These are phyloP conservation scores for Eremochloa ophiuroides DNA, from an alignment of 176 grass and related monocot species.

Conservation along the genomic window DNA sequence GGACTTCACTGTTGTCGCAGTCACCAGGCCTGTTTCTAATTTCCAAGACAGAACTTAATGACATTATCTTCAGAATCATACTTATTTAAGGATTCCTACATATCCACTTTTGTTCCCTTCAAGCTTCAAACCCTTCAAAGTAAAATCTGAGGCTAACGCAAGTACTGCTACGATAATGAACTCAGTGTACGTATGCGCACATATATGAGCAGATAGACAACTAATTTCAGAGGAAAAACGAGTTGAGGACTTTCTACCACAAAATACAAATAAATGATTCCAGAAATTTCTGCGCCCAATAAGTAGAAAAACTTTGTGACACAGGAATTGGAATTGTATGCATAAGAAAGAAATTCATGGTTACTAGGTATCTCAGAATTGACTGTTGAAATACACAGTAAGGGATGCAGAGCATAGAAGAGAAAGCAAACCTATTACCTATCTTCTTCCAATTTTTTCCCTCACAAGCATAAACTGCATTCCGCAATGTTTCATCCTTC, in stretches of 20 bases:
- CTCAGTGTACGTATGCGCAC: neutral
- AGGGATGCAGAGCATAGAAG: slow-evolving; percentile 12
- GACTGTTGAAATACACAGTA: neutral
- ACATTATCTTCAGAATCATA: neutral
- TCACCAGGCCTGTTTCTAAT: slow-evolving; percentile 1
- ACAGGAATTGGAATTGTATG: neutral
- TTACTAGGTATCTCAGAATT: slow-evolving; percentile 20
- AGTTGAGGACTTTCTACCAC: neutral
- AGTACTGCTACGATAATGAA: neutral
- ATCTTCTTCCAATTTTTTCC: slow-evolving; percentile 96
- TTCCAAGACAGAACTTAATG: slow-evolving; percentile 1
- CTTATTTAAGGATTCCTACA: neutral
- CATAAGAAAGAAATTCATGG: slow-evolving; percentile 1
- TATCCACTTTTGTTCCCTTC: neutral
- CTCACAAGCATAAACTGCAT: slow-evolving; percentile 65
- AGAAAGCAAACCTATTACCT: slow-evolving; percentile 73
- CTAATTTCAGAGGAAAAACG: neutral
- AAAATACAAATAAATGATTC: neutral
- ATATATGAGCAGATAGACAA: neutral
- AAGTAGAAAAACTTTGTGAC: slow-evolving; percentile 1
- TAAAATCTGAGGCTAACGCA: neutral
- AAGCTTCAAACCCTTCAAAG: neutral
- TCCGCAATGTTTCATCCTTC: slow-evolving; percentile 78
- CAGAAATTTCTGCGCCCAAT: neutral
- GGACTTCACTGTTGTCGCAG: neutral